Evolutionary conservation across 1,284 basidiomycete genomes (phyloP).

Genomic region (Puccinia horiana): DNA sequence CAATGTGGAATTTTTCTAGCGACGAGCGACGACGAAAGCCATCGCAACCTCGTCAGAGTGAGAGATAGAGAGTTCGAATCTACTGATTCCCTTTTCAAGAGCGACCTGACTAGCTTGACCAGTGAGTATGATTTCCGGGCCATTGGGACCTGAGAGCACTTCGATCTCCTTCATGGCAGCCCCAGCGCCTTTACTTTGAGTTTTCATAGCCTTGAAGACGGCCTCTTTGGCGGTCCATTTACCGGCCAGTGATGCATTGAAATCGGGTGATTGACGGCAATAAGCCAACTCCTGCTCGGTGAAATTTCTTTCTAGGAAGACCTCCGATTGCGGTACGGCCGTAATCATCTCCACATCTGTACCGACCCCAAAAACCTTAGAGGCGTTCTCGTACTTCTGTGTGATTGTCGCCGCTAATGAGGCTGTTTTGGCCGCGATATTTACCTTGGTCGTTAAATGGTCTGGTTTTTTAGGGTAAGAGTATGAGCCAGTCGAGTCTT

Average conservation of each 20-base stretch:
- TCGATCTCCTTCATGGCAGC: constrained; percentile 96
- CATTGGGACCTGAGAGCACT: constrained; percentile 69
- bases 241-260: constrained; percentile 85
- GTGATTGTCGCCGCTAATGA: constrained; percentile 70
- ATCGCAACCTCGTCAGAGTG: constrained; percentile 61
- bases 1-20: background rate
- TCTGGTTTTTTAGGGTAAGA: constrained; percentile 71
- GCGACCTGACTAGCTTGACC: constrained; percentile 81
- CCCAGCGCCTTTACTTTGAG: constrained; percentile 84
- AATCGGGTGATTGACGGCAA: constrained; percentile 82
- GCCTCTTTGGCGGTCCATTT: constrained; percentile 98
- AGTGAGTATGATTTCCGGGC: constrained; percentile 63
- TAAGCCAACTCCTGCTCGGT: constrained; percentile 83
- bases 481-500: constrained; percentile 74
- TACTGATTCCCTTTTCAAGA: constrained; percentile 70
- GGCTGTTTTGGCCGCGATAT: constrained; percentile 61
- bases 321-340: constrained; percentile 78
- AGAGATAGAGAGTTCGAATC: constrained; percentile 71
- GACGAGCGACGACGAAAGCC: constrained; percentile 44
- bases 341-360: constrained; percentile 75
- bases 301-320: constrained; percentile 87
- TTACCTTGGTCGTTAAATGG: constrained; percentile 52
- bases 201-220: constrained; percentile 94
- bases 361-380: constrained; percentile 54
- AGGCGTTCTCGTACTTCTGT: constrained; percentile 59